Evolutionary conservation across 2,329 filamentous ascomycete species (phyloP), one percentile per base, ranked within the genome.

Genomic region (Aureobasidium vineae): DNA sequence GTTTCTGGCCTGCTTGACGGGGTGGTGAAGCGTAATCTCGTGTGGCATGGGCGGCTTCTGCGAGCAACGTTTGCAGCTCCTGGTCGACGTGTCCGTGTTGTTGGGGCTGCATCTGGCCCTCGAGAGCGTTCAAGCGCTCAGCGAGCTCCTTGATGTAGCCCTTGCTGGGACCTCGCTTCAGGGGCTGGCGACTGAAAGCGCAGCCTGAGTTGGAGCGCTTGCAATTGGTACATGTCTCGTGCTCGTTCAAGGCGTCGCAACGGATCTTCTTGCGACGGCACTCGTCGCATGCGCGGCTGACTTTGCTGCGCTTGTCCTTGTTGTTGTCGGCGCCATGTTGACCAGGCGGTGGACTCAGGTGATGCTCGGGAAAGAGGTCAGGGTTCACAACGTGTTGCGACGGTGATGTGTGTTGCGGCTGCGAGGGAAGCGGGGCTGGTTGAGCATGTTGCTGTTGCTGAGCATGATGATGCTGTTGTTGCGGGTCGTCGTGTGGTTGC

Each of bases 121-220:
- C 92, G 53, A 97, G 88, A 50, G 86, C 88, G 72, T 93, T 88
- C 67, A 97, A 87, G 31, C 92, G 84, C 74, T 96, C 92, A 28
- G 92, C 91, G 26, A 97, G 84, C 76, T 96, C 92, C 75, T 96
- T 96, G 76, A 97, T 97, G 72, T 96, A 96, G 19, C 92, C 92
- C 84, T 96, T 97, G 74, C 65, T 67, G 23, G 65, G 59, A 16
- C 60, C 53, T 68, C 91, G 85, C 77, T 95, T 96, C 83, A 95
- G 91, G 0, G 91, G 92, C 64, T 95, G 88, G 60, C 92, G 86
- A 76, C 90, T 96, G 75, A 96, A 97, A 23, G 92, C 84, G 77
- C 92, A 97, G 26, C 82, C 81, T n/a, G 88, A 85, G n/a, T 85
- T 85, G 8, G 90, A 88, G 63, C 91, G 86, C 65, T 88, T 87